phyloP scores from a whole-genome alignment of 2,329 filamentous ascomycete species.

The Zasmidium cellare region DNA sequence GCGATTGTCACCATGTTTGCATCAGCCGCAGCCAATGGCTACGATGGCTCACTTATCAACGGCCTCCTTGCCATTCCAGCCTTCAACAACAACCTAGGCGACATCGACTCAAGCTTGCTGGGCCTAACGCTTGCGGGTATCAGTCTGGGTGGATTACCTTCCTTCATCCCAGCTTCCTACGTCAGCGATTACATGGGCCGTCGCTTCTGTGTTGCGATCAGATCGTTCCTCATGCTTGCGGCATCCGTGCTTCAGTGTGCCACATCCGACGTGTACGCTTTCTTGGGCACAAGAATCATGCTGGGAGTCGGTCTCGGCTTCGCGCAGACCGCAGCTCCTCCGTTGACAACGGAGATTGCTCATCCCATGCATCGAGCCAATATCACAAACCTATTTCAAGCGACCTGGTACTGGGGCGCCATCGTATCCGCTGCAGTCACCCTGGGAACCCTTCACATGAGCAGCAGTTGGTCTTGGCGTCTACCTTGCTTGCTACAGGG shows the following conservation, averaged over 20 bases:
- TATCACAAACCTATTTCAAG: conserved; percentile 23
- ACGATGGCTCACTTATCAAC: conserved; percentile 32
- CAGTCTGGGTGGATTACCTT: conserved; percentile 14
- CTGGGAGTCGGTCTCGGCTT: conserved; percentile 20
- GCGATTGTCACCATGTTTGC: conserved; percentile 23
- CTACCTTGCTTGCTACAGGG: conserved; percentile 24
- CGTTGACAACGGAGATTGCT: conserved; percentile 16
- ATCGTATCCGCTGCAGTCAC: conserved; percentile 25
- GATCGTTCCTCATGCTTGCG: conserved; percentile 48
- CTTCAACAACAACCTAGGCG: conserved; percentile 29
- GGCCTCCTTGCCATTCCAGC: conserved; percentile 29
- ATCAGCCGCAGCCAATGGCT: conserved; percentile 29
- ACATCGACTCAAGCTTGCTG: conserved; percentile 27
- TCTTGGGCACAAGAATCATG: conserved; percentile 21
- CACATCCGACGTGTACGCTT: conserved; percentile 31
- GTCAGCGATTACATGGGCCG: conserved; percentile 30
- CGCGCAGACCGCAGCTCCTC: conserved; percentile 14
- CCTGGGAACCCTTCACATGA: conserved; percentile 18
- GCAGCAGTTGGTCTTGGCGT: conserved; percentile 25
- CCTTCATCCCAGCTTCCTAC: conserved; percentile 23
- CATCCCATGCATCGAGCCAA: conserved; percentile 23
- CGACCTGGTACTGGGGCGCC: conserved; percentile 25
- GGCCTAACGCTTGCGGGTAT: conserved; percentile 30
- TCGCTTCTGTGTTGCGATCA: conserved; percentile 33
- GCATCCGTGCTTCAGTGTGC: conserved; percentile 38